Evolutionary conservation across 2,329 filamentous ascomycete genomes (phyloP).

Genomic region (Triangularia verruculosa): DNA sequence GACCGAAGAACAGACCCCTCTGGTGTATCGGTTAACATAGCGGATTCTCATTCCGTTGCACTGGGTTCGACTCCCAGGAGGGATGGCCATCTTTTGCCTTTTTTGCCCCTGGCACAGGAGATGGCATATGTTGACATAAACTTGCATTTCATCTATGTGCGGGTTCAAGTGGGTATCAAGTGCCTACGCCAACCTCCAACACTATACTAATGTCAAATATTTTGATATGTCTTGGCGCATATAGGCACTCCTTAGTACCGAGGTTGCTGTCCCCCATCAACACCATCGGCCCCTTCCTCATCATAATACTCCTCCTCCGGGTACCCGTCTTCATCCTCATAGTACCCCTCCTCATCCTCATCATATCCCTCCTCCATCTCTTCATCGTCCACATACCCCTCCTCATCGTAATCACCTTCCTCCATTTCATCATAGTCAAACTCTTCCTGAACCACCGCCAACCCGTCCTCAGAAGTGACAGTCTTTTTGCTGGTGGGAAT

Average conservation of each 20-base stretch:
- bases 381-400: constrained; percentile 26
- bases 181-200: not conserved
- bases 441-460: constrained; percentile 23
- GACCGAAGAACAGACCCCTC: constrained; percentile 11
- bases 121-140: not conserved
- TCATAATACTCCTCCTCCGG: constrained; percentile 11
- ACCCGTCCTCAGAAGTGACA: constrained; percentile 27
- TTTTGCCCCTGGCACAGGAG: not conserved
- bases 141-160: not conserved
- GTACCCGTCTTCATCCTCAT: constrained; percentile 17
- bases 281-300: not conserved
- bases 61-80: constrained; percentile 21
- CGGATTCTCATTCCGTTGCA: constrained; percentile 23
- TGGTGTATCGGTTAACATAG: constrained; percentile 24
- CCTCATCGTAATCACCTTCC: constrained; percentile 27
- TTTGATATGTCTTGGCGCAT: not conserved
- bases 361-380: constrained; percentile 11
- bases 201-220: not conserved
- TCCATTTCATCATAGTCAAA: constrained; percentile 32
- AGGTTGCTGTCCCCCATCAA: not conserved
- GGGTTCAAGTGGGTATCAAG: not conserved
- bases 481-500: constrained; percentile 16
- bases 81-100: constrained; percentile 12
- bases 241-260: not conserved
- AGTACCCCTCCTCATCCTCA: constrained; percentile 19